Evolutionary conservation across 2,329 filamentous ascomycete genomes (phyloP), one percentile per base, ranked within the genome.

Genomic region (Sporothrix inflata): DNA sequence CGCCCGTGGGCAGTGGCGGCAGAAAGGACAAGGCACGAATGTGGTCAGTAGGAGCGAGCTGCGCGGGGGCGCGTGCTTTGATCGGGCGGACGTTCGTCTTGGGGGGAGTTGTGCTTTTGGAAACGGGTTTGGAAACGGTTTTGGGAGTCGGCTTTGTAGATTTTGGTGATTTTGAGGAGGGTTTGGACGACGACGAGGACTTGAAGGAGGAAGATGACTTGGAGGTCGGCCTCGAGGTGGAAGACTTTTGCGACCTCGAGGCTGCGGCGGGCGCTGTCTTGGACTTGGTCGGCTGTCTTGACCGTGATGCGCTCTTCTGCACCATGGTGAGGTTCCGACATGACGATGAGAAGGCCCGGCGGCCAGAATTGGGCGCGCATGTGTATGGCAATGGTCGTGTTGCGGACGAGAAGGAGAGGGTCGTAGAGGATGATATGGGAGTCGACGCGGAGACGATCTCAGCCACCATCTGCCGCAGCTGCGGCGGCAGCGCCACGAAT

Each of bases 11-110:
- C 12, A 72, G 73, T 12, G 74, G 71, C 1, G 80, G 79, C 65
- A 79, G 74, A 76, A 74, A 80, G 55, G 79, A 77, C 65, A 80
- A 72, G 21, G 75, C 67, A 8, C 75, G 75, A 14, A 74, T 71
- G 42, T 70, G 51, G 40, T 73, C 63, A 8, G 63, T 30, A 63
- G 19, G 40, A 7, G 47, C 53, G 8, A 51, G 24, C 1, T 53
- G 72, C 6, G 38, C n/a, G 16, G 30, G 34, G 16, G 19, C 24
- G 8, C 49, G 67, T 3, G 24, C 60, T 42, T 63, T 40, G 4
- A 40, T 51, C 16, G 38, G 11, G 40, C 34, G 70, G 27, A 45
- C 42, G n/a, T 70, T 57, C 2, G 71, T 42, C 40, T 40, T 24
- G 5, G 65, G 14, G 7, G 63, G 3, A 3, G 16, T 5, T 7